These are phyloP conservation scores for Diplodia mutila DNA, from an alignment of 2,329 filamentous ascomycete genomes.

Conservation along the genomic window DNA sequence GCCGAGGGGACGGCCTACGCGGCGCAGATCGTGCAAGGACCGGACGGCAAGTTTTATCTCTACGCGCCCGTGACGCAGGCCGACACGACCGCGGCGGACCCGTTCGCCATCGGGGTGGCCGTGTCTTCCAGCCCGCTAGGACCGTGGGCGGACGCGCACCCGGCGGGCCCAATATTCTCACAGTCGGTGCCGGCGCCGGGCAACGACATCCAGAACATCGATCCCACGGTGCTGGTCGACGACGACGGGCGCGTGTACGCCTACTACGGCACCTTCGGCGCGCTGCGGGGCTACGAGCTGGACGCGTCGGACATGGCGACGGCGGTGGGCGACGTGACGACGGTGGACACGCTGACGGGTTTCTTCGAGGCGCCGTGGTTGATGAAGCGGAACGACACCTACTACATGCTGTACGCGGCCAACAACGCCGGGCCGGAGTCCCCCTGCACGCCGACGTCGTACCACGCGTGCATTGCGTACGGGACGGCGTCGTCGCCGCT, in stretches of 20 bases:
- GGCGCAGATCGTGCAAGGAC: constrained; percentile 42
- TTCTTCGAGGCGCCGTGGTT: constrained; percentile 49
- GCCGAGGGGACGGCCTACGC: constrained; percentile 42
- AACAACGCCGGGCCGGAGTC: constrained; percentile 45
- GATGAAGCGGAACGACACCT: constrained; percentile 41
- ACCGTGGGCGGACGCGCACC: constrained; percentile 43
- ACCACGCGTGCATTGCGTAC: constrained; percentile 47
- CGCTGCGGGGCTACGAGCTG: constrained; percentile 42
- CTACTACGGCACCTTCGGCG: constrained; percentile 47
- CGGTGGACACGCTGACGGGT: constrained; percentile 36
- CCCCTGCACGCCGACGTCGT: constrained; percentile 45
- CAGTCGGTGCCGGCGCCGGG: constrained; percentile 37
- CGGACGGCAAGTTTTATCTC: constrained; percentile 43
- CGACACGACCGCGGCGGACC: constrained; percentile 34
- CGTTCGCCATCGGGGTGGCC: constrained; percentile 47
- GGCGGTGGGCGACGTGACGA: constrained; percentile 32
- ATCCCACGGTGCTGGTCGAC: constrained; percentile 46
- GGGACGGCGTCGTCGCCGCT: constrained; percentile 41
- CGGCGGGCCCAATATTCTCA: constrained; percentile 43
- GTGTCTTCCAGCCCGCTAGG: constrained; percentile 42
- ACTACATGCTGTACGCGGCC: constrained; percentile 48
- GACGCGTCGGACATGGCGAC: constrained; percentile 46
- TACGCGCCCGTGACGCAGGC: constrained; percentile 43
- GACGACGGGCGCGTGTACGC: constrained; percentile 41
- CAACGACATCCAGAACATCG: constrained; percentile 48